These are phyloP conservation scores for Euptelea pleiosperma DNA, from an alignment of 164 flowering plant species.

Conservation along the genomic window DNA sequence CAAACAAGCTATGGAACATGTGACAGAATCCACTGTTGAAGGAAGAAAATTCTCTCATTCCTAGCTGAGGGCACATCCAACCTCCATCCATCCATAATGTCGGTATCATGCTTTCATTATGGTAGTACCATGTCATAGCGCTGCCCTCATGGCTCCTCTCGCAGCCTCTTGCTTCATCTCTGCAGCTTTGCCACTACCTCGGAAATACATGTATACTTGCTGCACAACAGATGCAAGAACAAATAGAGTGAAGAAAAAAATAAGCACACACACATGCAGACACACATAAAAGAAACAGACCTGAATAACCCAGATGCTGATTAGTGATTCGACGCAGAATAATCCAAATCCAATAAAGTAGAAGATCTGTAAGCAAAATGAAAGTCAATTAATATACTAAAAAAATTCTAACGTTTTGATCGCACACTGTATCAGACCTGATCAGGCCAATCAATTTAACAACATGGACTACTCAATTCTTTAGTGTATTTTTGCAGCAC, in stretches of 20 bases:
- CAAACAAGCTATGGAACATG: constrained; percentile 13
- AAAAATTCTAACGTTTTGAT: neutral
- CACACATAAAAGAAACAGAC: constrained; percentile 27
- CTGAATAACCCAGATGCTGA: constrained; percentile 98
- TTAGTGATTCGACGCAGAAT: constrained; percentile 64
- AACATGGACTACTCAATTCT: neutral
- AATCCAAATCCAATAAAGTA: constrained; percentile 85
- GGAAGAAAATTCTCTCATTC: neutral
- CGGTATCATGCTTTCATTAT: neutral
- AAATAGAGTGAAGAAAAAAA: neutral
- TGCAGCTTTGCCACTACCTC: constrained; percentile 83
- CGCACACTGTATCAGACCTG: neutral
- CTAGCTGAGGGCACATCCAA: constrained; percentile 9
- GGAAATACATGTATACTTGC: constrained; percentile 95
- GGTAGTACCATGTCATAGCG: constrained; percentile 27
- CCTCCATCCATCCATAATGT: constrained; percentile 6
- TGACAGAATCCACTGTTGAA: neutral
- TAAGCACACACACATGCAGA: neutral
- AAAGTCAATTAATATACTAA: neutral
- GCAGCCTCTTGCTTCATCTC: constrained; percentile 74
- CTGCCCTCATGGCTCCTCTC: constrained; percentile 66
- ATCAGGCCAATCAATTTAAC: neutral
- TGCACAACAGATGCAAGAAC: constrained; percentile 27
- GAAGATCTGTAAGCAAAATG: constrained; percentile 57
- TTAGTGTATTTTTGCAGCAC: too few species aligned